Percentiles rank a stretch among this genome's conserved stretches.
These are phyloP conservation scores for Trichoderma breve DNA, from an alignment of 2,329 filamentous ascomycete genomes.

Conservation along the genomic window DNA sequence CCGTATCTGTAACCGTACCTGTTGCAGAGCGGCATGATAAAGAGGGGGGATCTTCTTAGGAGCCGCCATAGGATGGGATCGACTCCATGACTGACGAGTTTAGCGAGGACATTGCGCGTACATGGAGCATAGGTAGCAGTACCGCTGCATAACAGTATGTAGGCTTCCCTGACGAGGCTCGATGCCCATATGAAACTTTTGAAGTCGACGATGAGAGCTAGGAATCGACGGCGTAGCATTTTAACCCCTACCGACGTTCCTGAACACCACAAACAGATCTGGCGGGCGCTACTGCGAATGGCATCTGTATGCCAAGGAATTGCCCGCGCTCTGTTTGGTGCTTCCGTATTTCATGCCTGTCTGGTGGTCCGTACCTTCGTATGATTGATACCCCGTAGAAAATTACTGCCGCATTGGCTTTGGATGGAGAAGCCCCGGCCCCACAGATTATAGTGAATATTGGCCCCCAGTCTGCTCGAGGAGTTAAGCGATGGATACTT, in stretches of 20 bases:
- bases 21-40: conserved; percentile 2
- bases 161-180: background rate
- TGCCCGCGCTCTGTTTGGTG: background rate
- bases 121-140: background rate
- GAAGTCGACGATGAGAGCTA: background rate
- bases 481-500: conserved; percentile 11
- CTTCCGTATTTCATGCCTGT: background rate
- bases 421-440: background rate
- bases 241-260: background rate
- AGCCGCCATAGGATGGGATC: background rate
- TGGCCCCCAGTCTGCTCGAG: background rate
- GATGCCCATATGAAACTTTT: background rate
- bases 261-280: conserved; percentile 7
- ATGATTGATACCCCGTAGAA: background rate
- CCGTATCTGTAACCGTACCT: background rate
- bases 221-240: background rate
- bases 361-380: background rate
- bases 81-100: background rate
- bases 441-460: conserved; percentile 11
- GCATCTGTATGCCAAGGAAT: background rate
- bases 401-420: conserved; percentile 4
- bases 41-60: background rate
- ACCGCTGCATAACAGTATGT: background rate
- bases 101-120: background rate
- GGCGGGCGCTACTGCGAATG: background rate